Evolutionary conservation across 441 rosid genomes (phyloP), one percentile per base, ranked within the genome.

Genomic region (Eutrema salsugineum): DNA sequence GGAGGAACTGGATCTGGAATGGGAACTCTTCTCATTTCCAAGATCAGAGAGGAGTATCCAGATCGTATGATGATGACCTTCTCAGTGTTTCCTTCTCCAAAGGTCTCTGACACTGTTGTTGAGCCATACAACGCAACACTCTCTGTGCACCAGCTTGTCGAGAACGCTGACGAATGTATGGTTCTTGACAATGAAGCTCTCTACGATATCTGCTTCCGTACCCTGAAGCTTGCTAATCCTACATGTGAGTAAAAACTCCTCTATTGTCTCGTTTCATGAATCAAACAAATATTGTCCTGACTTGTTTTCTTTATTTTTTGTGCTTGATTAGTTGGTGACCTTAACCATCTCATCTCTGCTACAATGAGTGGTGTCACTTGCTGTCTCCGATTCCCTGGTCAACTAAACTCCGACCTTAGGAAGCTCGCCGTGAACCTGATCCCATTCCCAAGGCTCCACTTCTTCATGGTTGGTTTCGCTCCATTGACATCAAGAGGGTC

Each of bases 1-100:
- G 98, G 98, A 70, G 98, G 98, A 62, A 93, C 98, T 70, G 95
- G 97, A 30, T 93, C 98, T 64, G 96, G 97, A 27, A 90, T 93
- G 98, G 96, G 98, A 74, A 93, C 97, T 5, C 86, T 93, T 12
- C 76, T 93, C 60, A 93, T 93, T 60, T 93, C 98, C 14, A 93
- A 93, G 95, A 77, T 77, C 0, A 77, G 80, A 51, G 80, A 77
- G 47, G 80, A 77, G 22, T 77, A 77, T 77, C 80, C 76, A 57
- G 80, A 77, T 40, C 76, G 76, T 64, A 93, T 93, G 98, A 90
- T 93, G 98, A 83, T 93, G 74, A 90, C 98, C 1, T 90, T 93
- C 80, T 93, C 98, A 1, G 98, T 93, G 77, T 90, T 93, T 69
- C 98, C 98, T 55, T 92, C 98, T 20, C 97, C 98, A 17, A 92